These are phyloP conservation scores for Stramenopiles sp. DNA, from an alignment of 352 stramenopile species.

Conservation along the genomic window DNA sequence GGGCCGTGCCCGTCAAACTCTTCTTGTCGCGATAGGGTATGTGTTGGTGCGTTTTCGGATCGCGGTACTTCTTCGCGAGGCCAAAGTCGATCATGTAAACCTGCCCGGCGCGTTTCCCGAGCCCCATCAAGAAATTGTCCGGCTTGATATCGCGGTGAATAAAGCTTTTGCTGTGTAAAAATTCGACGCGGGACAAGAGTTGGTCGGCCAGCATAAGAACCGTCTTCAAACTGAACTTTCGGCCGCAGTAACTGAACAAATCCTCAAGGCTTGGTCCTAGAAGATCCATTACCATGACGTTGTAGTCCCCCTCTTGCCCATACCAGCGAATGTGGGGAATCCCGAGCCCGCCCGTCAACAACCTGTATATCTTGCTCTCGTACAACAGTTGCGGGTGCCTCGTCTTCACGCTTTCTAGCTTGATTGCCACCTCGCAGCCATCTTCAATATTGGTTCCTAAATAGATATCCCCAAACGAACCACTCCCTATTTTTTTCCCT, in stretches of 20 bases:
- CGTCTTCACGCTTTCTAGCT: conserved; percentile 91
- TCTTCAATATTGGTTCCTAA: conserved; percentile 98
- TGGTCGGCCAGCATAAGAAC: conserved; percentile 81
- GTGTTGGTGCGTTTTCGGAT: conserved; percentile 71
- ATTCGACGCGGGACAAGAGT: conserved; percentile 68
- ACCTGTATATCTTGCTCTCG: conserved; percentile 99
- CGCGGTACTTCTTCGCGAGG: conserved; percentile 73
- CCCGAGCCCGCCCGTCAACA: conserved; percentile 93
- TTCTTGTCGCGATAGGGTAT: conserved; percentile 83
- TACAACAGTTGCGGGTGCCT: conserved; percentile 96
- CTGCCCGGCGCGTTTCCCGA: conserved; percentile 59
- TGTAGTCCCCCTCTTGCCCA: conserved; percentile 97
- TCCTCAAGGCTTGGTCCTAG: conserved; percentile 73
- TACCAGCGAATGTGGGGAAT: conserved; percentile 97
- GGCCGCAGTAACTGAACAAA: conserved; percentile 75
- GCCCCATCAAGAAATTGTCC: conserved; percentile 82
- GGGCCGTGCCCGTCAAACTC: conserved; percentile 81
- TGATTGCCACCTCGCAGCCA: conserved; percentile 94
- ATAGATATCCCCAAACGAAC: conserved; percentile 99
- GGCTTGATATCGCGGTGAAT: conserved; percentile 87
- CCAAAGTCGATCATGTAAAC: conserved; percentile 89
- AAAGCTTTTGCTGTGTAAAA: conserved; percentile 78
- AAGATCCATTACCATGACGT: conserved; percentile 99
- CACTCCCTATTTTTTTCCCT: conserved; percentile 93
- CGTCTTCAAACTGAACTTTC: conserved; percentile 80